Evolutionary conservation across 2,329 filamentous ascomycete species (phyloP).

Genomic region (Penicillium sp.): DNA sequence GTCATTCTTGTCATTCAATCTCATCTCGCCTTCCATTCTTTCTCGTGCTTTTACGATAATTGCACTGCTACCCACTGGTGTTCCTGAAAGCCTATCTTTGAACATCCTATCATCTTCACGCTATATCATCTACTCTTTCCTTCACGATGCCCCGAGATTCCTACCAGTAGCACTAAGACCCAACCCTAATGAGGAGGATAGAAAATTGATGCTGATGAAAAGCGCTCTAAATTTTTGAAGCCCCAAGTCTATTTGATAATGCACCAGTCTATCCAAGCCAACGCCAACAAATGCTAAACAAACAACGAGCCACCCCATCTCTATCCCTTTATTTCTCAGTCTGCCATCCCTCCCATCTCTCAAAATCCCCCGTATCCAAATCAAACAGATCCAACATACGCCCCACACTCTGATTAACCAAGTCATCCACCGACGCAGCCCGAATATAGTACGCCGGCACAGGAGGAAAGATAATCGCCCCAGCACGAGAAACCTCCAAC

Average conservation of each 20-base stretch:
- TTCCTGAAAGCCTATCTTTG: too few species aligned
- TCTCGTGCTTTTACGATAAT: background rate
- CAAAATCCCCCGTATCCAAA: conserved; percentile 44
- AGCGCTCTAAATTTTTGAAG: background rate
- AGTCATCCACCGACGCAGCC: conserved; percentile 42
- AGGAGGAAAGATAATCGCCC: conserved; percentile 48
- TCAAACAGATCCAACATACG: conserved; percentile 50
- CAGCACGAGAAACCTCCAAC: conserved; percentile 39
- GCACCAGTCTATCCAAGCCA: background rate
- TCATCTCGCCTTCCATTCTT: background rate
- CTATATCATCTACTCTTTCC: too few species aligned
- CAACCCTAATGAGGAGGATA: background rate
- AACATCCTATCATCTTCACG: too few species aligned
- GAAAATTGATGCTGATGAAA: background rate
- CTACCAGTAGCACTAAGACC: background rate
- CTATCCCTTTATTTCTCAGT: conserved; percentile 5
- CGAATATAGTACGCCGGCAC: conserved; percentile 49
- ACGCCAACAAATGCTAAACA: background rate
- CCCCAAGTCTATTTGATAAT: background rate
- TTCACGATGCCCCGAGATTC: too few species aligned
- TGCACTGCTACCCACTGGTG: too few species aligned
- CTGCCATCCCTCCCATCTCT: conserved; percentile 29
- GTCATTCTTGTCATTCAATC: background rate
- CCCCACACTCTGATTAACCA: conserved; percentile 49
- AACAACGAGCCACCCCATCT: background rate